phyloP scores from a whole-genome alignment of 2,329 filamentous ascomycete genomes.

The Pyrenophora seminiperda region DNA sequence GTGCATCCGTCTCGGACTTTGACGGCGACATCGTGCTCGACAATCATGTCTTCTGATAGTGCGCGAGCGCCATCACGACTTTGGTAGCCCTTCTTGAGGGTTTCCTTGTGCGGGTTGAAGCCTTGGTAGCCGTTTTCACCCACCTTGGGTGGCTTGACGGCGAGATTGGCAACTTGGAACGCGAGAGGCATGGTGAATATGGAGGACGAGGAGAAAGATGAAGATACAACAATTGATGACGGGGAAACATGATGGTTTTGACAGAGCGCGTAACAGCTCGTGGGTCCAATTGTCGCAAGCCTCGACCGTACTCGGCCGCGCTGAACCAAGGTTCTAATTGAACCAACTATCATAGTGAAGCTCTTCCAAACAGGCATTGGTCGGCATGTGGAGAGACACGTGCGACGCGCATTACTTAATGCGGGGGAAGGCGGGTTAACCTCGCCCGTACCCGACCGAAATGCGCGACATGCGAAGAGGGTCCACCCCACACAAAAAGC shows the following conservation, averaged over 20 bases:
- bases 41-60: constrained; percentile 11
- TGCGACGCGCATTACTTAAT: neutral
- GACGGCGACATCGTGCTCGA: constrained; percentile 14
- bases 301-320: constrained; percentile 13
- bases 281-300: neutral
- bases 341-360: neutral
- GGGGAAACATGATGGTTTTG: constrained; percentile 3
- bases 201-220: neutral
- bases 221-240: neutral
- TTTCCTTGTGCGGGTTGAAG: constrained; percentile 16
- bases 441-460: constrained; percentile 15
- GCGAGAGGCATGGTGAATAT: constrained; percentile 5
- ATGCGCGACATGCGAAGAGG: neutral
- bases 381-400: constrained; percentile 7
- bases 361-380: neutral
- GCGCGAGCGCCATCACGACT: constrained; percentile 7
- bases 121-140: constrained; percentile 17
- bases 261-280: neutral
- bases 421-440: neutral
- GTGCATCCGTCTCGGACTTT: constrained; percentile 16
- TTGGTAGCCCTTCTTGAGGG: constrained; percentile 10
- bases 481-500: constrained; percentile 1
- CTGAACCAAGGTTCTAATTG: neutral
- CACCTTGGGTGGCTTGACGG: constrained; percentile 11
- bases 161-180: constrained; percentile 16